Base-by-base conservation (phyloP, 306 rosid species). In the Cicer yamashitae region DNA sequence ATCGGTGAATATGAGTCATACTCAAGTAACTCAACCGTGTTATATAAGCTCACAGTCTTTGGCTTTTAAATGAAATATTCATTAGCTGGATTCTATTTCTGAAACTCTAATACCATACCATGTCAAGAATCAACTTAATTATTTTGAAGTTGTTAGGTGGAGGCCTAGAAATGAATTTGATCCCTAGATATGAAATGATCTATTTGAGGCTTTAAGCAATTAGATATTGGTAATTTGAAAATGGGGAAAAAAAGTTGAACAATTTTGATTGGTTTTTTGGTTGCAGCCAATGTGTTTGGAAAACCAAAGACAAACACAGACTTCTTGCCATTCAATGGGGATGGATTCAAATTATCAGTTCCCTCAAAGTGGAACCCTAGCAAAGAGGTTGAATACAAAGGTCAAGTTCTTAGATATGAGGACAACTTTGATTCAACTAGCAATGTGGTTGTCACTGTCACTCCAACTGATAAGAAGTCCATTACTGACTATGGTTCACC, bases 351-450 rank as follows among this genome's bases (percentile, higher is more conserved):
- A 85, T 15, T 94, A 63, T 82, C 86, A 4, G 72, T 94, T 74
- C 99, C 99, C 12, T 22, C 99, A 44, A 94, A 94, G 80, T 94
- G 99, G 99, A 92, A 94, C 77, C 96, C 87, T 6, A 94, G 99
- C 97, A 94, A 77, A 85, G 99, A 94, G 77, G 71, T 79, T 18
- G 99, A 94, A 67, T 94, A 15, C 84, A 88, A 79, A 1, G 99
- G 99, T 17, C 96, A 90, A 77, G 96, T 94, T 82, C 89, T 94
- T 38, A 85, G 96, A 81, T 94, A 84, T 3, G 99, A 94, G 85
- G 99, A 94, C 70, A 94, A 92, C 96, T 90, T 89, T 10, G 97
- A 94, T 70, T 0, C 89, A 65, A 92, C 79, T 67, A 90, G 77
- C 89, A 84, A 90, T 51, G 70, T 94, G 8, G 48, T 87, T 18